Percentiles rank a stretch among this genome's conserved stretches.
These are phyloP conservation scores for Skeletonema menzelii DNA, from an alignment of 108 stramenopile genomes.

Conservation along the genomic window DNA sequence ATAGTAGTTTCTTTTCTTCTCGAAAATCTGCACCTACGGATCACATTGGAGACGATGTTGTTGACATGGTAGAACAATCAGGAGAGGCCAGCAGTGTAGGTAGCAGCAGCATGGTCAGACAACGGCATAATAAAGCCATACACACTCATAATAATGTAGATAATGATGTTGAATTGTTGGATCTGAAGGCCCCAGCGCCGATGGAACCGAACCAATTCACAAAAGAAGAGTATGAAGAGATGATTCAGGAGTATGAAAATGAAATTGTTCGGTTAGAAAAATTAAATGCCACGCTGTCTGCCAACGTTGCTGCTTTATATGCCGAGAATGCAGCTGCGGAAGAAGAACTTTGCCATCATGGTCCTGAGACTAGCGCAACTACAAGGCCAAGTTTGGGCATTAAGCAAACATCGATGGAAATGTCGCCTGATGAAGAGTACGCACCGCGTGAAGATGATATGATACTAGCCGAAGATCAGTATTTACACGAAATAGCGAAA, in stretches of 20 bases:
- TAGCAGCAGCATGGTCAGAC: not conserved
- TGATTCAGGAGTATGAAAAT: slow-evolving; percentile 22
- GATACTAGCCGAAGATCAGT: slow-evolving; percentile 11
- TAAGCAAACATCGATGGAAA: slow-evolving; percentile 7
- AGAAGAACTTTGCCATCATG: not conserved
- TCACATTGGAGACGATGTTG: not conserved
- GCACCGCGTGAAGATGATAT: slow-evolving; percentile 3
- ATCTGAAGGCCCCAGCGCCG: slow-evolving; percentile 3
- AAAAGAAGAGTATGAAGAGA: slow-evolving; percentile 6
- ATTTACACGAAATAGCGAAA: slow-evolving; percentile 12
- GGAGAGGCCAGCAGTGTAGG: not conserved
- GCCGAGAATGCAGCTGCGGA: slow-evolving; percentile 12
- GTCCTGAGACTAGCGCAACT: not conserved
- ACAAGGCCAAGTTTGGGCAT: not conserved
- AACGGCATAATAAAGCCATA: not conserved
- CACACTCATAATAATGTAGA: not conserved
- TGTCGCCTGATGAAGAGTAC: slow-evolving; percentile 13
- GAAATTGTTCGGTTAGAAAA: slow-evolving; percentile 22
- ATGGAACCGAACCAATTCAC: not conserved
- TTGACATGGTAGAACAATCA: not conserved
- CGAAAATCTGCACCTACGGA: not conserved
- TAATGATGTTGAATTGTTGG: not conserved
- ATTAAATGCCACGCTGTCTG: slow-evolving; percentile 27
- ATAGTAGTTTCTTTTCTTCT: not conserved
- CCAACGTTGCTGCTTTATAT: slow-evolving; percentile 20